Conservation (phyloP, 345 rosid species). For the Dipteronia dyeriana region DNA sequence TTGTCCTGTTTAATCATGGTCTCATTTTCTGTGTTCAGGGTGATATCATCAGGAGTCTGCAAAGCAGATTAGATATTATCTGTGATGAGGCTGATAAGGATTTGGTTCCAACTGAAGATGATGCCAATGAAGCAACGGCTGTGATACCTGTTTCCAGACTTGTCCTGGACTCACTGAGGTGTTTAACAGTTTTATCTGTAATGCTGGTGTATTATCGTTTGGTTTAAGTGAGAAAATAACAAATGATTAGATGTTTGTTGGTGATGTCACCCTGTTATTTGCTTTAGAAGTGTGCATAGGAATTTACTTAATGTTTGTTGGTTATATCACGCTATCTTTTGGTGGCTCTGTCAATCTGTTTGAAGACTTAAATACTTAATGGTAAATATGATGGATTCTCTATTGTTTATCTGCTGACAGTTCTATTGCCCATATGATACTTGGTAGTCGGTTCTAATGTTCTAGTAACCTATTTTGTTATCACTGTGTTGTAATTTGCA, state of each 20-base stretch:
- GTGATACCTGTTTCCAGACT: constrained; percentile 45
- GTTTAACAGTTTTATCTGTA: constrained; percentile 21
- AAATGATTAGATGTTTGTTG: background rate
- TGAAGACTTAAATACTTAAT: background rate
- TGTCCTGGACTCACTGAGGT: constrained; percentile 56
- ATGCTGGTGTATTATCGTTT: constrained; percentile 4
- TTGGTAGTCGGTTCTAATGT: background rate
- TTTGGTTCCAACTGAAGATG: constrained; percentile 28
- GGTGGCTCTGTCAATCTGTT: background rate
- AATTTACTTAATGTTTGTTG: background rate
- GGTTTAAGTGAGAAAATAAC: background rate
- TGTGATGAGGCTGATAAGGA: constrained; percentile 78
- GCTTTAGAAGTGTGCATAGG: background rate
- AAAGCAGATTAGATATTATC: constrained; percentile 81
- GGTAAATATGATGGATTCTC: background rate
- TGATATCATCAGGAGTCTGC: constrained; percentile 80
- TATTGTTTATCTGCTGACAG: background rate
- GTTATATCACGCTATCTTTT: background rate
- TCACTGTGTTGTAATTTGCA: background rate
- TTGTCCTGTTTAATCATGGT: constrained; percentile 2
- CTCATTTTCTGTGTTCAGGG: constrained; percentile 45
- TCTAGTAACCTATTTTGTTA: background rate
- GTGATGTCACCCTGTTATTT: background rate
- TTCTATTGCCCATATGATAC: background rate
- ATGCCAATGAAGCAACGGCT: constrained; percentile 31